These are phyloP conservation scores for Ocimum tenuiflorum DNA, from an alignment of 257 asterid species.

Conservation along the genomic window DNA sequence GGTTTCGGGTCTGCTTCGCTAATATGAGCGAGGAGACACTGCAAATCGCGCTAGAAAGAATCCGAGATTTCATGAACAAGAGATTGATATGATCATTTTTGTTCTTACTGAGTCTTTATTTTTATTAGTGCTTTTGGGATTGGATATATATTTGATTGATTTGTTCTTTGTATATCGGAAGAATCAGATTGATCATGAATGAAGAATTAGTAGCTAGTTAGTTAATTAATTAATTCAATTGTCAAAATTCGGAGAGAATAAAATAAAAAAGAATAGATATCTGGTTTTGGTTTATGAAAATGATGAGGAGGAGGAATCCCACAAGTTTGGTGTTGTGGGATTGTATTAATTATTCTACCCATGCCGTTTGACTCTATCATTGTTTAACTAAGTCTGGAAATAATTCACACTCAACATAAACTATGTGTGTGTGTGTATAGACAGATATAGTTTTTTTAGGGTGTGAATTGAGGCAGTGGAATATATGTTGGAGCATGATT, in stretches of 20 bases:
- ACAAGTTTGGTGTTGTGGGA: neutral
- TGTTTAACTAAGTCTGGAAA: neutral
- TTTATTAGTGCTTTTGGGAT: too few species aligned
- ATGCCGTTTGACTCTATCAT: slow-evolving; percentile 14
- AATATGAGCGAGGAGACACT: slow-evolving; percentile 44
- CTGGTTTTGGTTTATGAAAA: too few species aligned
- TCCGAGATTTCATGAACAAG: slow-evolving; percentile 27
- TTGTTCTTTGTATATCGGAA: too few species aligned
- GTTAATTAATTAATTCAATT: too few species aligned
- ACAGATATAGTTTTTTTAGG: neutral
- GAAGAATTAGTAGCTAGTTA: too few species aligned
- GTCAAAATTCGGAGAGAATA: too few species aligned
- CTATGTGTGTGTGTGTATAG: neutral
- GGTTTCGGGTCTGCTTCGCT: slow-evolving; percentile 55
- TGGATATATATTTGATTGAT: too few species aligned
- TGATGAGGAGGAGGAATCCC: neutral
- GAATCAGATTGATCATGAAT: too few species aligned
- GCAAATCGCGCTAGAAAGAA: slow-evolving; percentile 33
- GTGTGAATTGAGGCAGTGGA: slow-evolving; percentile 11
- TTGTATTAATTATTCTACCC: neutral
- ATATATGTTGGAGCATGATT: neutral
- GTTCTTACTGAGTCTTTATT: too few species aligned
- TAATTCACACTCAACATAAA: slow-evolving; percentile 4
- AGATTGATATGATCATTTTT: neutral
- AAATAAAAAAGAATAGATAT: too few species aligned